Evolutionary conservation across 345 rosid genomes (phyloP).

Genomic region (Eucalyptus curtisii): DNA sequence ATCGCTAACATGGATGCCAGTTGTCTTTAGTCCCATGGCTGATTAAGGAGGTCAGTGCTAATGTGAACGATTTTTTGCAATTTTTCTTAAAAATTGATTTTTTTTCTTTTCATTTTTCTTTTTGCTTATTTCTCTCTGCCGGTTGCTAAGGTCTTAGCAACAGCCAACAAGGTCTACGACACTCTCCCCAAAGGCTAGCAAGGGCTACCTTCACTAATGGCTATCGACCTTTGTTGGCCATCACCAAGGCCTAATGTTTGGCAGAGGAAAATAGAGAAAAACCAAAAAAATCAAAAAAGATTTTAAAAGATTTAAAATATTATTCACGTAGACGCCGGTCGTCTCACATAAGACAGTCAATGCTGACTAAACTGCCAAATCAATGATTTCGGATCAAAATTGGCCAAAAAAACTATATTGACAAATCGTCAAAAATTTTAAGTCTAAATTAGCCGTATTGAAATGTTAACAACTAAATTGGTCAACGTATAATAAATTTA

Average conservation of each 20-base stretch:
- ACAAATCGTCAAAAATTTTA: not conserved
- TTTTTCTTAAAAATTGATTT: not conserved
- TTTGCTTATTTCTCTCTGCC: not conserved
- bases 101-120: not conserved
- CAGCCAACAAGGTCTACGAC: not conserved
- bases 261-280: not conserved
- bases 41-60: not conserved
- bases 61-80: not conserved
- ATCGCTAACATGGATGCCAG: accelerated
- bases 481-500: not conserved
- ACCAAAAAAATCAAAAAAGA: not conserved
- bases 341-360: not conserved
- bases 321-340: accelerated
- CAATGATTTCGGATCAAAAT: not conserved
- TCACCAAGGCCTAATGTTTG: not conserved
- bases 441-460: accelerated
- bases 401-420: accelerated
- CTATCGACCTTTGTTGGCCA: not conserved
- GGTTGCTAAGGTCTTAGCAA: not conserved
- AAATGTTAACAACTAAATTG: not conserved
- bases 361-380: not conserved
- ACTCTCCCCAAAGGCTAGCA: not conserved
- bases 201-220: not conserved
- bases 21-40: not conserved
- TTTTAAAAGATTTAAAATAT: not conserved